Percentiles rank a stretch among this genome's conserved stretches.
Evolutionary conservation across 176 grass and related monocot species (phyloP).

Genomic region (Hyparrhenia diplandra): DNA sequence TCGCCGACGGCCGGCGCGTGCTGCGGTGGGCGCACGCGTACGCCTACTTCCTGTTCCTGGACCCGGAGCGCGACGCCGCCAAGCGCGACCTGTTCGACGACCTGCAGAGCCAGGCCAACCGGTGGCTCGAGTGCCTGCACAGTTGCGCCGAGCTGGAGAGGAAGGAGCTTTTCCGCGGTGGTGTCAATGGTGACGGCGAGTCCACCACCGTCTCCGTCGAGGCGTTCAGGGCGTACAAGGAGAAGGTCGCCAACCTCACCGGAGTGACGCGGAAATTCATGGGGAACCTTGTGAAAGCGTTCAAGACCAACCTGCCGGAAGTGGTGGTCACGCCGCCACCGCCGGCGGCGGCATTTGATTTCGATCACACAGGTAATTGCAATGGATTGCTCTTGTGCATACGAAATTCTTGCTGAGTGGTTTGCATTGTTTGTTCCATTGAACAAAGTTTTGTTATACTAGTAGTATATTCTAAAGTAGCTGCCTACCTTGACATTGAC

Average conservation of each 20-base stretch:
- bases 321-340: neutral
- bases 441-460: neutral
- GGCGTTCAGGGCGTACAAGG: neutral
- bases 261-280: neutral
- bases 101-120: neutral
- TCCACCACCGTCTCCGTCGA: too few relatives aligned
- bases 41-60: neutral
- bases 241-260: neutral
- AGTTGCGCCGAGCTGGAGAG: neutral
- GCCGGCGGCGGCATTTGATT: neutral
- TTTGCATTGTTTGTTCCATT: neutral
- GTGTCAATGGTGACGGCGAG: neutral
- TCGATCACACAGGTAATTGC: neutral
- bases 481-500: neutral
- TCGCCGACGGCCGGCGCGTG: neutral
- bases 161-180: neutral
- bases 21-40: constrained; percentile 1
- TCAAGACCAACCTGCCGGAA: neutral
- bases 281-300: constrained; percentile 3
- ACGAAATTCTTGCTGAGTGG: neutral
- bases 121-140: constrained; percentile 20
- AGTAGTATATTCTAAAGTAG: too few relatives aligned
- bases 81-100: neutral
- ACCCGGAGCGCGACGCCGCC: neutral
- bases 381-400: neutral